Evolutionary conservation across 148 eudicot species (phyloP).

Genomic region (Camellia granthamiana): DNA sequence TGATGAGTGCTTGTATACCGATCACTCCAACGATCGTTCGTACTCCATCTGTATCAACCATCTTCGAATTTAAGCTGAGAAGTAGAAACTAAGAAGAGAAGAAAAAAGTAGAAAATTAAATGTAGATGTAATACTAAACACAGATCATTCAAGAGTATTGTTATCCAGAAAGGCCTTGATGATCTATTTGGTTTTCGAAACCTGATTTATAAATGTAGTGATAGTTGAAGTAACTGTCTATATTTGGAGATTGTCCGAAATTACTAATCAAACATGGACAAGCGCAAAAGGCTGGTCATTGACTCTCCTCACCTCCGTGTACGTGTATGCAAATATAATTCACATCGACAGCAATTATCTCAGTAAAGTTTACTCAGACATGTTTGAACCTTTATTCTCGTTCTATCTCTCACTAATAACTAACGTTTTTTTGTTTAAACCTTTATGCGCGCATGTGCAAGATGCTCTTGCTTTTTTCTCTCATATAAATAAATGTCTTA

Average conservation of each 20-base stretch:
- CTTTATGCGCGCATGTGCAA: too few relatives aligned
- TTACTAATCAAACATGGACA: not conserved
- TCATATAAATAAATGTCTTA: too few relatives aligned
- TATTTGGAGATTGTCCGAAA: not conserved
- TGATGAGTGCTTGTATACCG: not conserved
- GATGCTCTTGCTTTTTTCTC: too few relatives aligned
- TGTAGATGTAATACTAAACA: too few relatives aligned
- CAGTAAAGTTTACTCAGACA: too few relatives aligned
- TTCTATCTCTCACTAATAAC: not conserved
- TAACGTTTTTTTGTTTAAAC: too few relatives aligned
- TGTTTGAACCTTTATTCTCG: not conserved
- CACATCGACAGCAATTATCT: too few relatives aligned
- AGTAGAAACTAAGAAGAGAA: not conserved
- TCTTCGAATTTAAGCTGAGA: not conserved
- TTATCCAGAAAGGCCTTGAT: too few relatives aligned
- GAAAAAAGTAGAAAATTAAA: not conserved
- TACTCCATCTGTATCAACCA: not conserved
- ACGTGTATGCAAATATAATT: not conserved
- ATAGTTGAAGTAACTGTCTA: not conserved
- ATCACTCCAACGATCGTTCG: constrained; percentile 2
- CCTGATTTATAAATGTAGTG: not conserved
- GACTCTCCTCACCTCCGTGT: not conserved
- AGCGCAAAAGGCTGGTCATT: not conserved
- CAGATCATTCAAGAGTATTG: not conserved
- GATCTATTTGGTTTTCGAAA: too few relatives aligned